Conservation (phyloP, 2,329 filamentous ascomycete species). For the Arachnomyces sp. region DNA sequence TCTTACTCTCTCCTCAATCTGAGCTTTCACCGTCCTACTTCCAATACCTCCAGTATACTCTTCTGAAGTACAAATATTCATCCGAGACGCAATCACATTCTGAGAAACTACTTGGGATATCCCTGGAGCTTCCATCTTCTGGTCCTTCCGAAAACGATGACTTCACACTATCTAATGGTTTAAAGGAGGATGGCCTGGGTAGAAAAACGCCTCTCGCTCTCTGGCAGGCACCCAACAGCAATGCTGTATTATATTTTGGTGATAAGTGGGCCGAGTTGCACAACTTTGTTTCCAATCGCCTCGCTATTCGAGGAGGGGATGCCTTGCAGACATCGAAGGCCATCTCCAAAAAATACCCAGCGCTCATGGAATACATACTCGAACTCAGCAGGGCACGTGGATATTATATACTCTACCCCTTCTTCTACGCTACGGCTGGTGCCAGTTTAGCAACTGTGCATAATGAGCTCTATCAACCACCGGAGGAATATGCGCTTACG, state of each 20-base stretch:
- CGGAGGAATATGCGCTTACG: constrained; percentile 53
- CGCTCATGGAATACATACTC: constrained; percentile 71
- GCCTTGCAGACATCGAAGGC: constrained; percentile 38
- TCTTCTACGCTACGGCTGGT: constrained; percentile 40
- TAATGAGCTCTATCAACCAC: constrained; percentile 62
- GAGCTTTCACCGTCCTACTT: constrained; percentile 77
- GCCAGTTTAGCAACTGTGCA: constrained; percentile 64
- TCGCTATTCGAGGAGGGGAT: constrained; percentile 33
- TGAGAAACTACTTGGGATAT: constrained; percentile 65
- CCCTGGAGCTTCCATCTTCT: constrained; percentile 62
- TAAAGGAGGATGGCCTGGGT: constrained; percentile 1
- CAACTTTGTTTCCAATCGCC: constrained; percentile 61
- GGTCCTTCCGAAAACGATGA: constrained; percentile 50
- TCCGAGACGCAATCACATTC: constrained; percentile 34
- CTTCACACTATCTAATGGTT: constrained; percentile 43
- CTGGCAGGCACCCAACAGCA: constrained; percentile 77
- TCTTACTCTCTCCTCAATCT: constrained; percentile 74
- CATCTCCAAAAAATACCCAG: constrained; percentile 61
- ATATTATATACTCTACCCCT: constrained; percentile 75
- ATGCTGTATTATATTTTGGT: constrained; percentile 75
- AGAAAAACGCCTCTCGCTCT: constrained; percentile 56
- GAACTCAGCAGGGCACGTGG: constrained; percentile 68
- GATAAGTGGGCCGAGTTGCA: constrained; percentile 84
- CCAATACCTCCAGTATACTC: constrained; percentile 72
- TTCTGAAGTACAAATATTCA: constrained; percentile 74